Base-by-base conservation (phyloP, 2,329 filamentous ascomycete species). In the Penicillium sp. region DNA sequence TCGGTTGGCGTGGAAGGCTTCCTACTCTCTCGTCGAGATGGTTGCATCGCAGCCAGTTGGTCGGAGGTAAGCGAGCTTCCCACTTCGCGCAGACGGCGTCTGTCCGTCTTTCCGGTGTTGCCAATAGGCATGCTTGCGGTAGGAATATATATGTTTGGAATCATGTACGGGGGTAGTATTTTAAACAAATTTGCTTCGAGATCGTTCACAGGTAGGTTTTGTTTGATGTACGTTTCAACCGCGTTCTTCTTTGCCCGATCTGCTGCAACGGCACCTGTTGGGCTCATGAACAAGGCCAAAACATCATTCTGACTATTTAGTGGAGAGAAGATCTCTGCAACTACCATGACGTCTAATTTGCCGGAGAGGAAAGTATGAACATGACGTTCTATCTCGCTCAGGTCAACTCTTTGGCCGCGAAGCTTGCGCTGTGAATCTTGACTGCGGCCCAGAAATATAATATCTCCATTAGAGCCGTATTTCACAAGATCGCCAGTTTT, bases 401-500 rank as follows among this genome's bases (percentile, higher is more conserved):
- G 74, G 68, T 83, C 86, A 47, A 84, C 79, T 48, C 83, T 72
- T 8, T 28, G 26, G 5, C 26, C 26, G 8, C 8, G 4, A 8
- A 28, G 26, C 26, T 28, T 28, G 26, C 84, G 79, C 65, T 83
- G 83, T 33, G 78, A 77, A 47, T 71, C 69, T 45, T 66, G 66
- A 14, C n/a, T 35, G 14, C 70, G 63, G 5, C 68, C 67, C 20
- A 68, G 52, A 45, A 67, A 71, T 30, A 62, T 55, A 12, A 63
- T 59, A 3, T 59, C 57, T 16, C 68, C 66, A 47, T 70, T 63
- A 0, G 62, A 45, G 21, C 24, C 28, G 18, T 56, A 56, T 28
- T 49, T 48, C 1, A 64, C 65, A 20, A 71, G 52, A 53, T 73
- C 71, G 0, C 71, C 71, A 5, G 68, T 72, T 50, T 62, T 65